Evolutionary conservation across 257 asterid genomes (phyloP).

Genomic region (Nicotiana attenuata): DNA sequence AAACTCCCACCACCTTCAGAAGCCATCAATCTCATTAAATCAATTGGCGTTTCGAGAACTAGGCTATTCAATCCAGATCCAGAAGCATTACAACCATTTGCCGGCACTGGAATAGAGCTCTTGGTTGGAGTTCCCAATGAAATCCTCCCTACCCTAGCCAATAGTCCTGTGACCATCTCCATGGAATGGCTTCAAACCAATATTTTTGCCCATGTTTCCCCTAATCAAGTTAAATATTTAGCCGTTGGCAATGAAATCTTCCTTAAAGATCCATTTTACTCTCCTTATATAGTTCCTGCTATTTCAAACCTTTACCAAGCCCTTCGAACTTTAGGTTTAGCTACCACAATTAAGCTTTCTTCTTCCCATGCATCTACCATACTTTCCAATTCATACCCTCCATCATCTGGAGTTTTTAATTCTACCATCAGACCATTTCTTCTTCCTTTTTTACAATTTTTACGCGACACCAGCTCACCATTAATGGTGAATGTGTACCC

Average conservation of each 20-base stretch:
- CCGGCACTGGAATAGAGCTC: slow-evolving; percentile 47
- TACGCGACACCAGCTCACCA: slow-evolving; percentile 38
- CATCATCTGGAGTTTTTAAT: slow-evolving; percentile 46
- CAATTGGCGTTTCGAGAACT: slow-evolving; percentile 44
- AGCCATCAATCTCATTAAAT: slow-evolving; percentile 36
- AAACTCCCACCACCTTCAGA: slow-evolving; percentile 48
- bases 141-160: slow-evolving; percentile 56
- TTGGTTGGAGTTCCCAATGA: slow-evolving; percentile 66
- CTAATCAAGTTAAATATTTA: slow-evolving; percentile 45
- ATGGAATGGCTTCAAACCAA: slow-evolving; percentile 48
- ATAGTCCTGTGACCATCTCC: slow-evolving; percentile 32
- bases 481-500: slow-evolving; percentile 70
- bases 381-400: slow-evolving; percentile 50
- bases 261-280: slow-evolving; percentile 44
- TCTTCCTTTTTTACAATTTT: slow-evolving; percentile 38
- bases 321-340: slow-evolving; percentile 38
- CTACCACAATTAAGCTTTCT: slow-evolving; percentile 40
- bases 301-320: slow-evolving; percentile 46
- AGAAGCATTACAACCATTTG: slow-evolving; percentile 39
- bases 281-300: slow-evolving; percentile 45
- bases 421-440: slow-evolving; percentile 23
- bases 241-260: slow-evolving; percentile 64
- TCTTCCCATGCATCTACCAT: slow-evolving; percentile 52
- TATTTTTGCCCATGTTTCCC: slow-evolving; percentile 39
- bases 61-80: slow-evolving; percentile 60